Conservation (phyloP, 2,329 filamentous ascomycete genomes). For the Colletotrichum limetticola region DNA sequence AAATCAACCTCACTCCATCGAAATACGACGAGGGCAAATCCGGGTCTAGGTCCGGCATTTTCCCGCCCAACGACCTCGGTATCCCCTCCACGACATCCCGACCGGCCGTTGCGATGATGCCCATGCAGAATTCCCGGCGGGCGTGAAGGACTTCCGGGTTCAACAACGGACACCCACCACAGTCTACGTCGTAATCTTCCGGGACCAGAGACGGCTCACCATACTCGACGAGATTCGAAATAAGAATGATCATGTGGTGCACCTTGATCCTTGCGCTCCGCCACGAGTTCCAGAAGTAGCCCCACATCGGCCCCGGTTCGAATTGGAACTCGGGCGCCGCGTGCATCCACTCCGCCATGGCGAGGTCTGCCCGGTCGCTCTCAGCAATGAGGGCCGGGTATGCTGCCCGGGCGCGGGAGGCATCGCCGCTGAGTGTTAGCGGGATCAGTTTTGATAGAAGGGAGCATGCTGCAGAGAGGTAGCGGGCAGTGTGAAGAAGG, state of each 20-base stretch:
- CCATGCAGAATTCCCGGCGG: constrained; percentile 43
- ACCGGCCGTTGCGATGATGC: constrained; percentile 41
- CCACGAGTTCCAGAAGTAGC: constrained; percentile 48
- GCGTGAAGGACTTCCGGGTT: constrained; percentile 40
- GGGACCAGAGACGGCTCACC: constrained; percentile 27
- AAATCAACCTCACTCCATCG: constrained; percentile 50
- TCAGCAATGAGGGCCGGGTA: constrained; percentile 36
- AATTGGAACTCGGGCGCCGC: constrained; percentile 40
- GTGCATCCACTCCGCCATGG: constrained; percentile 42
- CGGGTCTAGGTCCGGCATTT: constrained; percentile 38
- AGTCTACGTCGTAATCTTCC: not conserved
- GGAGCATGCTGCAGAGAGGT: constrained; percentile 18
- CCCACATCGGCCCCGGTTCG: constrained; percentile 14
- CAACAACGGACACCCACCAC: constrained; percentile 34
- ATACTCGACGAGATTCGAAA: constrained; percentile 50
- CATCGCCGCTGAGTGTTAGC: not conserved
- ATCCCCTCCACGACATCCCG: constrained; percentile 43
- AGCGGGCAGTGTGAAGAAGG: constrained; percentile 1
- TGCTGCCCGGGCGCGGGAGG: not conserved
- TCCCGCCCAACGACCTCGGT: constrained; percentile 40
- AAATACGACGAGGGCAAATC: constrained; percentile 47
- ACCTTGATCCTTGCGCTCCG: constrained; percentile 47
- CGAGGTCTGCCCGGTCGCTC: constrained; percentile 42
- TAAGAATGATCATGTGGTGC: constrained; percentile 45
- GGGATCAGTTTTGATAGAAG: constrained; percentile 24